A percentile compares a stretch with the other conserved stretches of the same genome.
These are phyloP conservation scores for Hortiboletus campestris DNA, from an alignment of 768 basidiomycete genomes.

Conservation along the genomic window DNA sequence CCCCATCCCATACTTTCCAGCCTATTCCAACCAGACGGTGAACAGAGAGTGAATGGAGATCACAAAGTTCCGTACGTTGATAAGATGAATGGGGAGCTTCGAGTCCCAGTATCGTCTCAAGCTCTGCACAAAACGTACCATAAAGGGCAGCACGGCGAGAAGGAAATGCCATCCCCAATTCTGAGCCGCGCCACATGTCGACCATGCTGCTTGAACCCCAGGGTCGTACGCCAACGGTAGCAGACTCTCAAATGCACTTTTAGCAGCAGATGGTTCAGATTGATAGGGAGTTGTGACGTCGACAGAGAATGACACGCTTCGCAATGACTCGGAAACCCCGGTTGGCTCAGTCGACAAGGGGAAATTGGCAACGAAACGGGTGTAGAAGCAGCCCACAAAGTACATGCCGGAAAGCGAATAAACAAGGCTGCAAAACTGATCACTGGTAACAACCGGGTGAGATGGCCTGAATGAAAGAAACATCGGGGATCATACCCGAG, in stretches of 20 bases:
- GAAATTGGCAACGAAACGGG: constrained; percentile 12
- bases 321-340: too few species aligned
- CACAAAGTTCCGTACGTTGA: constrained; percentile 59
- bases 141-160: constrained; percentile 61
- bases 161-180: constrained; percentile 64
- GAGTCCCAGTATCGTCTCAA: constrained; percentile 85
- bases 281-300: neutral
- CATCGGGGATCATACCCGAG: constrained; percentile 53
- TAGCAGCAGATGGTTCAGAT: neutral
- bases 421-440: constrained; percentile 75
- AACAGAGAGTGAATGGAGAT: neutral
- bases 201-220: constrained; percentile 46
- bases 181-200: constrained; percentile 34
- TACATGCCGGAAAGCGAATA: constrained; percentile 73
- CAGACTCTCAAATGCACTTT: neutral
- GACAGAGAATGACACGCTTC: neutral
- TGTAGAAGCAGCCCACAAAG: constrained; percentile 73
- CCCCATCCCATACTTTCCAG: constrained; percentile 75
- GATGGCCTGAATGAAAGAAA: neutral
- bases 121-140: constrained; percentile 81
- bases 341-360: neutral
- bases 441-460: constrained; percentile 40
- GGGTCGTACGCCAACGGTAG: constrained; percentile 13
- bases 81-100: constrained; percentile 66
- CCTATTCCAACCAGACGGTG: constrained; percentile 43